phyloP scores from a whole-genome alignment of 805 yeast species.

The Ogataea populi-albae region DNA sequence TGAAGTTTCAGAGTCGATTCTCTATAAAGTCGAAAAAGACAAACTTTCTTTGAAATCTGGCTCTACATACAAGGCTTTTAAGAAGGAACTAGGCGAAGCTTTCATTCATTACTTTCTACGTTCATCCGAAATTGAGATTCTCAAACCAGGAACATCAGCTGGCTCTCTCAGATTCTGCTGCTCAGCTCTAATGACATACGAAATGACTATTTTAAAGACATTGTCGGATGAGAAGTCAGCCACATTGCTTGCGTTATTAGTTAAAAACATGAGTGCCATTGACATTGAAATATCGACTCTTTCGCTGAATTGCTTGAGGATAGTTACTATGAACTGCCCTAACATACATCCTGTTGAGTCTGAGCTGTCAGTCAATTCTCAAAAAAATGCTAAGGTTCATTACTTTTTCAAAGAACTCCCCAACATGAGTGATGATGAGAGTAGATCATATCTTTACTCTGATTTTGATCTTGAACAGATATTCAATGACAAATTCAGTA shows the following conservation, averaged over 20 bases:
- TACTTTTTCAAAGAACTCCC: slow-evolving; percentile 8
- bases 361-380: neutral
- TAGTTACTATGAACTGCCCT: slow-evolving; percentile 11
- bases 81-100: slow-evolving; percentile 17
- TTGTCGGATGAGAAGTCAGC: slow-evolving; percentile 10
- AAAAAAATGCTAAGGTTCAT: neutral
- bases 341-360: slow-evolving; percentile 1
- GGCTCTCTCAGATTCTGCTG: slow-evolving; percentile 20
- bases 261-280: slow-evolving; percentile 10
- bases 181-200: slow-evolving; percentile 23
- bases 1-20: slow-evolving; percentile 6
- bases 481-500: slow-evolving; percentile 10
- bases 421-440: slow-evolving; percentile 22
- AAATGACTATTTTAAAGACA: slow-evolving; percentile 8
- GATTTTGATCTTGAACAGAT: slow-evolving; percentile 9
- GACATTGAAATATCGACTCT: slow-evolving; percentile 16
- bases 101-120: slow-evolving; percentile 14
- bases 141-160: slow-evolving; percentile 1
- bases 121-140: slow-evolving; percentile 10
- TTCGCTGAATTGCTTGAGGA: slow-evolving; percentile 24
- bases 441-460: slow-evolving; percentile 9
- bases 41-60: neutral
- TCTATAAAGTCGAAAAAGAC: slow-evolving; percentile 4
- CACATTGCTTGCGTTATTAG: slow-evolving; percentile 14
- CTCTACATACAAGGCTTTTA: slow-evolving; percentile 11